Evolutionary conservation across 2,329 filamentous ascomycete species (phyloP).

Genomic region (Cladophialophora immunda): DNA sequence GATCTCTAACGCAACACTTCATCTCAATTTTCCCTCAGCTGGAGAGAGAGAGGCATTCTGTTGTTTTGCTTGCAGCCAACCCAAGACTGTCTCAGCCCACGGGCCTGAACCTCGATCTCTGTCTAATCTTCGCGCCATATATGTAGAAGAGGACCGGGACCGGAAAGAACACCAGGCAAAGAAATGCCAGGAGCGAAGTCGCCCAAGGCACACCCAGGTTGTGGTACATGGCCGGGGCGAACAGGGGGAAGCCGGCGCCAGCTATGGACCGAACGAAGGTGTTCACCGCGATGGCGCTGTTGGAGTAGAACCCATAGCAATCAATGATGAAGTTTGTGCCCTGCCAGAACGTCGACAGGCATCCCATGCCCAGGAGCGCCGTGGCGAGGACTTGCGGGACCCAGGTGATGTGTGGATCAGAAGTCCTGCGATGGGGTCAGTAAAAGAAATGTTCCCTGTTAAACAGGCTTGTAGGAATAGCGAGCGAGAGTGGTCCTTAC

Average conservation of each 20-base stretch:
- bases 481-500: slow-evolving; percentile 40
- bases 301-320: slow-evolving; percentile 51
- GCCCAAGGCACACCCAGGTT: slow-evolving; percentile 52
- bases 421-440: slow-evolving; percentile 41
- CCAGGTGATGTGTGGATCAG: slow-evolving; percentile 52
- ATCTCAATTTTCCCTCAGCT: background rate
- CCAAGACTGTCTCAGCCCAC: background rate
- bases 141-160: slow-evolving; percentile 60
- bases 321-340: slow-evolving; percentile 56
- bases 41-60: background rate
- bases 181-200: slow-evolving; percentile 50
- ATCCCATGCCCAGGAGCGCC: slow-evolving; percentile 53
- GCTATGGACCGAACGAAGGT: slow-evolving; percentile 47
- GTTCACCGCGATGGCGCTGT: slow-evolving; percentile 52
- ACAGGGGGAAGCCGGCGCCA: slow-evolving; percentile 48
- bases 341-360: slow-evolving; percentile 55
- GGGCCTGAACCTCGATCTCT: slow-evolving; percentile 52
- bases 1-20: no score
- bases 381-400: slow-evolving; percentile 55
- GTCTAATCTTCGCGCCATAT: slow-evolving; percentile 56
- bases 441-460: background rate
- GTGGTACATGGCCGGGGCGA: slow-evolving; percentile 47
- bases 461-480: background rate
- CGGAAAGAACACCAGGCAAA: slow-evolving; percentile 53
- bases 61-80: background rate